Conservation (phyloP, 306 rosid species). For the Trifolium subterraneum region DNA sequence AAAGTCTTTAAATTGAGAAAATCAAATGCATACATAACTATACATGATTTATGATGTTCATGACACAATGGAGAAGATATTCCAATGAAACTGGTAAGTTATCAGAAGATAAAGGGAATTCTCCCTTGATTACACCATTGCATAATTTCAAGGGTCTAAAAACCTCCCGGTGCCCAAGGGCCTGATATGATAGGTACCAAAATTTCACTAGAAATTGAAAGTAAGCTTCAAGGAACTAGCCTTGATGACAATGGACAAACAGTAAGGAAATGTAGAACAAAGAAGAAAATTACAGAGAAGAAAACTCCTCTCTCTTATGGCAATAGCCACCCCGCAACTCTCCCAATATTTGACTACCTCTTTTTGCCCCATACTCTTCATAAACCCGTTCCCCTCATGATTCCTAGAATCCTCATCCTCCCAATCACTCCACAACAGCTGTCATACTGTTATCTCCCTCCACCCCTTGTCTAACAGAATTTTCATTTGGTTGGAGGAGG, state of each 20-base stretch:
- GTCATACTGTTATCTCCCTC: background rate
- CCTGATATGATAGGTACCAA: background rate
- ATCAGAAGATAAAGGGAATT: constrained; percentile 1
- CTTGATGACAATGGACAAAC: too few relatives aligned
- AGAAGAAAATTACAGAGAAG: background rate
- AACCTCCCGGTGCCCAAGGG: background rate
- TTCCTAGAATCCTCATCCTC: background rate
- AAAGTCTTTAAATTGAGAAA: background rate
- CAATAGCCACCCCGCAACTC: background rate
- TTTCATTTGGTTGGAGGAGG: background rate
- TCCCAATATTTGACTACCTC: background rate
- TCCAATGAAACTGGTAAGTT: background rate
- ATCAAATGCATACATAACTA: constrained; percentile 5
- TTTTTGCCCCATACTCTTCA: background rate
- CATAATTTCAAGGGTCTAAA: background rate
- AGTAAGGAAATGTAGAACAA: background rate
- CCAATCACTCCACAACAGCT: background rate
- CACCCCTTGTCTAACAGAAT: background rate
- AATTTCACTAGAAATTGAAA: background rate
- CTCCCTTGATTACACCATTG: background rate
- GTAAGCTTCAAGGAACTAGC: background rate
- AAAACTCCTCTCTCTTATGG: background rate
- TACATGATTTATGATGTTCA: background rate
- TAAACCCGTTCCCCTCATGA: background rate
- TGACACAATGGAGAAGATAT: constrained; percentile 14